Percentiles rank a stretch among this genome's conserved stretches.
These are phyloP conservation scores for Leishmania tarentolae DNA, from an alignment of 208 protist species.

Conservation along the genomic window DNA sequence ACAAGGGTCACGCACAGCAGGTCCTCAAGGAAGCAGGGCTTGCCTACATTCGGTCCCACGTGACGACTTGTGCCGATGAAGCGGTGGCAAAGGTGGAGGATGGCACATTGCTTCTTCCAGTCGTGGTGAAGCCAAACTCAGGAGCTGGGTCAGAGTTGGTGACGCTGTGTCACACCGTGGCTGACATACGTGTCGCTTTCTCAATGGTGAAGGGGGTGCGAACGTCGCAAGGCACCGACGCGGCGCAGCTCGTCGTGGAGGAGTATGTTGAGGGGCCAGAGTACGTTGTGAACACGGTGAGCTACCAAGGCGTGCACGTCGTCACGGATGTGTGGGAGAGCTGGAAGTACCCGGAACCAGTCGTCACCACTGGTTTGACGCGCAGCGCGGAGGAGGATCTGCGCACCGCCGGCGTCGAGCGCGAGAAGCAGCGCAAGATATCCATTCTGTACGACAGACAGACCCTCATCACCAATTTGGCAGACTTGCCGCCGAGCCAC, in stretches of 20 bases:
- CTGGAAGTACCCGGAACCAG: conserved; percentile 64
- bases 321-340: conserved; percentile 91
- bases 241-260: conserved; percentile 69
- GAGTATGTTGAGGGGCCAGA: conserved; percentile 89
- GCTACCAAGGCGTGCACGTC: conserved; percentile 67
- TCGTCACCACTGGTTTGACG: conserved; percentile 51
- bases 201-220: conserved; percentile 34
- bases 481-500: conserved; percentile 31
- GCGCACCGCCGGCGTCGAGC: conserved; percentile 4
- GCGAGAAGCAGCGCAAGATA: conserved; percentile 33
- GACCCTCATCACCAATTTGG: conserved; percentile 63
- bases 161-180: conserved; percentile 63
- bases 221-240: conserved; percentile 58
- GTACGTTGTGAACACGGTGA: conserved; percentile 87
- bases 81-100: conserved; percentile 26
- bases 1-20: conserved; percentile 70
- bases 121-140: conserved; percentile 84
- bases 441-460: conserved; percentile 79
- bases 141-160: conserved; percentile 84
- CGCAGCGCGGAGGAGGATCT: conserved; percentile 29
- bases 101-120: conserved; percentile 60
- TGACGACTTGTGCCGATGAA: conserved; percentile 32
- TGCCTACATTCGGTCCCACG: conserved; percentile 61
- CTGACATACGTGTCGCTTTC: conserved; percentile 65
- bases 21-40: conserved; percentile 56